phyloP scores from a whole-genome alignment of 2,329 filamentous ascomycete species.

The Epichloe amarillans region DNA sequence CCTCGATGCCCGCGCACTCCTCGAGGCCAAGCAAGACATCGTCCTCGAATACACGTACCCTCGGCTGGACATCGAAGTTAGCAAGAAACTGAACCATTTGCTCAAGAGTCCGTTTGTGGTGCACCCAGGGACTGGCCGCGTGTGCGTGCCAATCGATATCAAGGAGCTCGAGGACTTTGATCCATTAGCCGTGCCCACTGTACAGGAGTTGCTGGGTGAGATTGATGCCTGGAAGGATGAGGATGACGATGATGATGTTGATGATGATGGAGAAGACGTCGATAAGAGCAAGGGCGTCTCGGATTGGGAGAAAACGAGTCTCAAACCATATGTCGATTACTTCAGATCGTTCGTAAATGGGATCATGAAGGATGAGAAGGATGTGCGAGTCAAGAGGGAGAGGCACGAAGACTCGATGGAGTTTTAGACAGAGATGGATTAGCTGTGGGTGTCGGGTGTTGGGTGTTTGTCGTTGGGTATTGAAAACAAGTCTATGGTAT shows the following conservation, averaged over 20 bases:
- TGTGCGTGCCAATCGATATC: slow-evolving; percentile 89
- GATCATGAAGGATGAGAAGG: slow-evolving; percentile 64
- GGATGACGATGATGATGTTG: slow-evolving; percentile 25
- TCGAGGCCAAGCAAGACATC: slow-evolving; percentile 89
- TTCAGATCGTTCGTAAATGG: slow-evolving; percentile 71
- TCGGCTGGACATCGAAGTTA: slow-evolving; percentile 89
- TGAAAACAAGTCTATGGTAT: background rate
- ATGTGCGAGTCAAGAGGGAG: slow-evolving; percentile 40
- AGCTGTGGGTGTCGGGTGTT: background rate
- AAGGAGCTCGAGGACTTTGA: slow-evolving; percentile 66
- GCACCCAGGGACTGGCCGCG: slow-evolving; percentile 82
- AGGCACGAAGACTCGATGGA: slow-evolving; percentile 40
- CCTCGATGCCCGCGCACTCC: slow-evolving; percentile 59
- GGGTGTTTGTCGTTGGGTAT: background rate
- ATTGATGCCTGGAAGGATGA: slow-evolving; percentile 64
- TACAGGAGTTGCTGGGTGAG: slow-evolving; percentile 66
- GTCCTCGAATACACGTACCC: slow-evolving; percentile 97
- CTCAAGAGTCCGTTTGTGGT: slow-evolving; percentile 95
- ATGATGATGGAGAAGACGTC: slow-evolving; percentile 27
- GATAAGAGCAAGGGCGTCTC: slow-evolving; percentile 32
- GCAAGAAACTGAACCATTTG: slow-evolving; percentile 95
- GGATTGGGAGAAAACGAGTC: slow-evolving; percentile 94
- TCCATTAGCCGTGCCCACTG: slow-evolving; percentile 77
- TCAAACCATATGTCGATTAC: slow-evolving; percentile 84
- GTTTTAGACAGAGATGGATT: slow-evolving; percentile 24